Conservation (phyloP, 2,329 filamentous ascomycete species). For the Canariomyces notabilis region DNA sequence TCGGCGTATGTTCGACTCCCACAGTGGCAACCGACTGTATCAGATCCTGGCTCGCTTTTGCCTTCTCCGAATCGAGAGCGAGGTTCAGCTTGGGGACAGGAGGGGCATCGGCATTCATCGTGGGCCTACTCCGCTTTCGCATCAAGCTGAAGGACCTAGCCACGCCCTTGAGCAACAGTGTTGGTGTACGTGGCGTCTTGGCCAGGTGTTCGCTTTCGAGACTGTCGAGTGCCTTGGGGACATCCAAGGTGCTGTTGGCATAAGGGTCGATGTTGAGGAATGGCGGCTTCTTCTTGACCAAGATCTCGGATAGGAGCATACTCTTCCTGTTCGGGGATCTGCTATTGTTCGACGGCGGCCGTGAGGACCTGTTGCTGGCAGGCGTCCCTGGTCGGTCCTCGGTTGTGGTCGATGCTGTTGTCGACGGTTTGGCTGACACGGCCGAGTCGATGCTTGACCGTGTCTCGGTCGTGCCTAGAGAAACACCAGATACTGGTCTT, state of each 20-base stretch:
- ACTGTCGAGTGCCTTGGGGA: slow-evolving; percentile 22
- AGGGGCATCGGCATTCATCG: slow-evolving; percentile 31
- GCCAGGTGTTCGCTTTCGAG: slow-evolving; percentile 30
- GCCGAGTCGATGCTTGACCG: slow-evolving; percentile 26
- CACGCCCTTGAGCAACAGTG: slow-evolving; percentile 42
- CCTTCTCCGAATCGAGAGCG: background rate
- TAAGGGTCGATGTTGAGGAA: slow-evolving; percentile 54
- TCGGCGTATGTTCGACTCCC: slow-evolving; percentile 29
- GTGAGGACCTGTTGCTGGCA: slow-evolving; percentile 21
- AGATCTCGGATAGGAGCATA: slow-evolving; percentile 36
- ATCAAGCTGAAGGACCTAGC: slow-evolving; percentile 49
- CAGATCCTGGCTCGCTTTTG: background rate
- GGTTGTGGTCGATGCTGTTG: slow-evolving; percentile 8
- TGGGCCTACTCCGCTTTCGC: slow-evolving; percentile 50
- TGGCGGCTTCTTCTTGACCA: slow-evolving; percentile 35
- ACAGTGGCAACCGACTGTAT: background rate
- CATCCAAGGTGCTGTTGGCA: slow-evolving; percentile 34
- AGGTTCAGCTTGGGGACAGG: slow-evolving; percentile 9
- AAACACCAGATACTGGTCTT: slow-evolving; percentile 41
- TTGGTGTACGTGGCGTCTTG: slow-evolving; percentile 38
- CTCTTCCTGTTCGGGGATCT: slow-evolving; percentile 40
- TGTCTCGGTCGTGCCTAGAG: slow-evolving; percentile 28
- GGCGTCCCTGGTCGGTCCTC: slow-evolving; percentile 21
- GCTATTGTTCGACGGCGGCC: background rate
- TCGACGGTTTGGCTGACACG: slow-evolving; percentile 6